These are phyloP conservation scores for Noccaea caerulescens DNA, from an alignment of 345 rosid genomes.

Conservation along the genomic window DNA sequence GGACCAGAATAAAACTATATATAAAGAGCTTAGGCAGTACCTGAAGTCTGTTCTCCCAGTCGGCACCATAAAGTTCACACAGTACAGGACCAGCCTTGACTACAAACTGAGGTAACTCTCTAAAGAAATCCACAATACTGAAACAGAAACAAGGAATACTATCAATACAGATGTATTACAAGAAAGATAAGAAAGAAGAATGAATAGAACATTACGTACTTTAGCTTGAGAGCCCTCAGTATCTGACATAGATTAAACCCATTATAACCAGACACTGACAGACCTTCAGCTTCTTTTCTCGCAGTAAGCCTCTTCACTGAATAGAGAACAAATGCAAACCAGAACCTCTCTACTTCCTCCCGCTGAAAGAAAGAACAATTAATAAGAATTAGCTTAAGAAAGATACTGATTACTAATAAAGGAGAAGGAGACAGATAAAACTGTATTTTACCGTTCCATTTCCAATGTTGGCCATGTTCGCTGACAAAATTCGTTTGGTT, in stretches of 20 bases:
- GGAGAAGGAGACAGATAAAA: not conserved
- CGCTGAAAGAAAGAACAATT: slow-evolving; percentile 46
- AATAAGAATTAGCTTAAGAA: slow-evolving; percentile 9
- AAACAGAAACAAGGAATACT: slow-evolving; percentile 27
- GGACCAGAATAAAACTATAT: not conserved
- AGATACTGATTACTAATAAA: slow-evolving; percentile 34
- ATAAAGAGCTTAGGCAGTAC: slow-evolving; percentile 46
- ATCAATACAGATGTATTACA: not conserved
- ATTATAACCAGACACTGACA: slow-evolving; percentile 45
- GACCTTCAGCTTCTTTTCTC: slow-evolving; percentile 47
- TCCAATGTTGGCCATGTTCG: slow-evolving; percentile 60
- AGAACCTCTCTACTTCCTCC: slow-evolving; percentile 87
- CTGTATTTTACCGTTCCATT: slow-evolving; percentile 58
- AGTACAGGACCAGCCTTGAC: slow-evolving; percentile 79
- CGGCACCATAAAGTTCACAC: slow-evolving; percentile 64
- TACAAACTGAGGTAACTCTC: slow-evolving; percentile 86
- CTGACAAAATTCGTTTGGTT: slow-evolving; percentile 64
- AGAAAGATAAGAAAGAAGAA: slow-evolving; percentile 1
- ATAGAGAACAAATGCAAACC: slow-evolving; percentile 79
- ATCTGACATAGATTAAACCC: slow-evolving; percentile 72
- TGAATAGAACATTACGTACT: slow-evolving; percentile 50
- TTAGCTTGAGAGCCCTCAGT: slow-evolving; percentile 68
- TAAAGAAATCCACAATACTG: slow-evolving; percentile 86
- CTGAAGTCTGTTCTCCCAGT: slow-evolving; percentile 93
- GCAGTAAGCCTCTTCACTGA: slow-evolving; percentile 65